Conservation (phyloP, 73 alveolate species). For the Diophrys sp. region DNA sequence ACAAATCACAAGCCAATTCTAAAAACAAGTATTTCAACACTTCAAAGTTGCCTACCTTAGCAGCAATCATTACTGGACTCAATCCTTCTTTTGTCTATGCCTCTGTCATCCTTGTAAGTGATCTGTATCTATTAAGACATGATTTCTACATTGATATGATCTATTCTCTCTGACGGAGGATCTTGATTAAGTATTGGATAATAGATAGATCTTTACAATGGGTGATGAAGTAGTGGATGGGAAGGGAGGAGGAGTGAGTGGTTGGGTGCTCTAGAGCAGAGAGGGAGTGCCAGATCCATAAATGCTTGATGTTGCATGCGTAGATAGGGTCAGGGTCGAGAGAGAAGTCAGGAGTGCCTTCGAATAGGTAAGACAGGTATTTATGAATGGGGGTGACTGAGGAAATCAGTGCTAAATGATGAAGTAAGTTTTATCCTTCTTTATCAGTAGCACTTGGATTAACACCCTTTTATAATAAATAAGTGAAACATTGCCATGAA, state of each 20-base stretch:
- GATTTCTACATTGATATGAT: too few species aligned
- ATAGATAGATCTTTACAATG: not conserved
- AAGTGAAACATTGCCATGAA: not conserved
- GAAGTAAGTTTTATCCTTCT: not conserved
- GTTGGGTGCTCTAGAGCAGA: not conserved
- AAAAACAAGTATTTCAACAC: not conserved
- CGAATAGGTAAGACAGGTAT: too few species aligned
- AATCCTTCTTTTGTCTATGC: not conserved
- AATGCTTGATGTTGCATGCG: not conserved
- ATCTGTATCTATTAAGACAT: not conserved
- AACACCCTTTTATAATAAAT: not conserved
- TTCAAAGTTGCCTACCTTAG: not conserved
- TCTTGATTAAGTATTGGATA: not conserved
- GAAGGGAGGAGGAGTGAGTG: too few species aligned
- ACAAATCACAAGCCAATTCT: not conserved
- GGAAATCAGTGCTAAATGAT: not conserved
- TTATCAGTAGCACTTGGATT: not conserved
- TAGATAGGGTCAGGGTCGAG: not conserved
- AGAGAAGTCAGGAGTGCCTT: not conserved
- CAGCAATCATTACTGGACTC: not conserved
- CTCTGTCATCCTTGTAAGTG: not conserved
- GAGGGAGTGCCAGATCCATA: not conserved
- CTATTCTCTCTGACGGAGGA: not conserved
- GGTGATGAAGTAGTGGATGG: too few species aligned
- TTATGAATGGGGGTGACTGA: too few species aligned